Percentiles rank a stretch among this genome's conserved stretches.
phyloP scores from a whole-genome alignment of 139 green algal genomes.

The Marvania coccoides region DNA sequence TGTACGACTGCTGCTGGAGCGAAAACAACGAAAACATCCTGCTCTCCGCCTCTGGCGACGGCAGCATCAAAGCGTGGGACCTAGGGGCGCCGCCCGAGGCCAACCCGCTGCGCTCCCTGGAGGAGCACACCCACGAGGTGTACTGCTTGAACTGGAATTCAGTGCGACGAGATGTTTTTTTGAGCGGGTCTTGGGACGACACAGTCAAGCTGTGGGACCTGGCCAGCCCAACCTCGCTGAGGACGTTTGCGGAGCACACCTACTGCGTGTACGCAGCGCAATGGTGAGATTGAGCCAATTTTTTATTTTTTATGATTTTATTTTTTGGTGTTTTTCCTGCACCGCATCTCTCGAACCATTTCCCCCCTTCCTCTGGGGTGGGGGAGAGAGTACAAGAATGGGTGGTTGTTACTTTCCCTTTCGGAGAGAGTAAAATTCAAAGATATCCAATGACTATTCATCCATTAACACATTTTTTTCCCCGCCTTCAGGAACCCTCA shows the following conservation, averaged over 20 bases:
- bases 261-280: conserved; percentile 95
- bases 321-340: too few relatives aligned
- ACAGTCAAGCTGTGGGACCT: conserved; percentile 90
- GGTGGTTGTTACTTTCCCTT: too few relatives aligned
- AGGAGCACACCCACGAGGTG: conserved; percentile 88
- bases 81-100: conserved; percentile 56
- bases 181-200: conserved; percentile 91
- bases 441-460: too few relatives aligned
- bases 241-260: conserved; percentile 79
- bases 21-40: conserved; percentile 95
- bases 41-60: conserved; percentile 81
- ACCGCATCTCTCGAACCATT: too few relatives aligned
- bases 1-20: conserved; percentile 95
- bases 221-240: conserved; percentile 36
- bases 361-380: too few relatives aligned
- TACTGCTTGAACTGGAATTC: conserved; percentile 87
- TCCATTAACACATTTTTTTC: not conserved
- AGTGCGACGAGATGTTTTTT: conserved; percentile 74
- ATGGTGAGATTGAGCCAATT: too few relatives aligned
- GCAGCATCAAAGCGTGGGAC: conserved; percentile 91
- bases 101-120: conserved; percentile 79
- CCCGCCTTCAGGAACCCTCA: conserved; percentile 60
- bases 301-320: too few relatives aligned
- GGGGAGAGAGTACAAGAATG: too few relatives aligned
- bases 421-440: too few relatives aligned